phyloP scores from a whole-genome alignment of 129 eudicot genomes.

The Solidago caesia region DNA sequence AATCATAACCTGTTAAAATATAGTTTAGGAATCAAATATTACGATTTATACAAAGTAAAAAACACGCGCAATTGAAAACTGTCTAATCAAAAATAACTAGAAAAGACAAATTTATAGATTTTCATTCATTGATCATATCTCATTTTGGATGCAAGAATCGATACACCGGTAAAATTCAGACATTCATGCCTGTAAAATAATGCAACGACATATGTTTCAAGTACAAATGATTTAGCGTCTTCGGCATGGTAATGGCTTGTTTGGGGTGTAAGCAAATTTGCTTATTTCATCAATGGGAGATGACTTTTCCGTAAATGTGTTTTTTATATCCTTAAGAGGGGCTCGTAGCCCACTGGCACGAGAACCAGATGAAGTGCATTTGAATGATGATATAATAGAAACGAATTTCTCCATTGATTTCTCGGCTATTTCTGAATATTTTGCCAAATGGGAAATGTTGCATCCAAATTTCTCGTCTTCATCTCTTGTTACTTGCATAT shows the following conservation, averaged over 20 bases:
- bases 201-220: too few species aligned
- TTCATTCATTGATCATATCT: neutral
- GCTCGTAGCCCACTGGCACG: conserved; percentile 98
- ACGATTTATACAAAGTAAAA: too few species aligned
- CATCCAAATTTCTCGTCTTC: conserved; percentile 76
- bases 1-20: too few species aligned
- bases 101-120: too few species aligned
- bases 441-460: conserved; percentile 75
- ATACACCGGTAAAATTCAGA: too few species aligned
- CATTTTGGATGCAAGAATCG: neutral
- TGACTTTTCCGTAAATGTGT: conserved; percentile 51
- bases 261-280: conserved; percentile 32
- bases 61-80: too few species aligned
- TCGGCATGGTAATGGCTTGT: conserved; percentile 10
- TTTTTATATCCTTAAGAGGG: conserved; percentile 73
- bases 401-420: conserved; percentile 85
- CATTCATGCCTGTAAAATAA: neutral
- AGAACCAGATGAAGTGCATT: conserved; percentile 69
- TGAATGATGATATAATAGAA: conserved; percentile 71
- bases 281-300: conserved; percentile 24
- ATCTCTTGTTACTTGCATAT: conserved; percentile 26
- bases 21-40: too few species aligned
- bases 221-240: conserved; percentile 18
- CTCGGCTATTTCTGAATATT: conserved; percentile 79
- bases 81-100: too few species aligned